A percentile compares a stretch with the other conserved stretches of the same genome.
phyloP scores from a whole-genome alignment of 192 early-diverging fungal species.

The Entomortierella lignicola region DNA sequence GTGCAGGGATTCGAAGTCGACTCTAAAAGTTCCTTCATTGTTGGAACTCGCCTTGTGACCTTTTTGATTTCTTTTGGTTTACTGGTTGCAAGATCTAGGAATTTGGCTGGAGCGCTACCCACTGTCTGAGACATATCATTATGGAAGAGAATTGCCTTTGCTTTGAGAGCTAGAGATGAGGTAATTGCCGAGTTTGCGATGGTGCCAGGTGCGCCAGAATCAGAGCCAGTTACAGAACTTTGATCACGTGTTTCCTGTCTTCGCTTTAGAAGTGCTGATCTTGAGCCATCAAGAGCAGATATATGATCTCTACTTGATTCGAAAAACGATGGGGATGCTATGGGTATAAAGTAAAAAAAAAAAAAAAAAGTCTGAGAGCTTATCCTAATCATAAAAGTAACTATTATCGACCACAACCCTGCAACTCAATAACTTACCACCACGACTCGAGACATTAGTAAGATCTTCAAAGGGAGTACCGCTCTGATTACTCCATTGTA shows the following conservation, averaged over 20 bases:
- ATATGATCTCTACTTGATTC: not conserved
- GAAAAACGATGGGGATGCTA: constrained; percentile 5
- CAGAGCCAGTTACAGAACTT: constrained; percentile 25
- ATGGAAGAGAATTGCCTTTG: constrained; percentile 51
- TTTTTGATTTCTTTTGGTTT: constrained; percentile 34
- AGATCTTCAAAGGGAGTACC: not conserved
- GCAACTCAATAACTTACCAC: constrained; percentile 27
- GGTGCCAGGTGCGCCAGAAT: constrained; percentile 22
- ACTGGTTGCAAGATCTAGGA: constrained; percentile 44
- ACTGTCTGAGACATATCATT: constrained; percentile 27
- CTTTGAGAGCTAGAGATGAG: constrained; percentile 32
- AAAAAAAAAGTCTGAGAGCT: not conserved
- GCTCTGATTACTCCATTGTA: not conserved
- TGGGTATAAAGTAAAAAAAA: not conserved
- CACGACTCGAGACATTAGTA: constrained; percentile 11
- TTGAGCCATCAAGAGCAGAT: constrained; percentile 6
- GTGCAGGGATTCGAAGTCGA: not conserved
- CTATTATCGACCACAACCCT: not conserved
- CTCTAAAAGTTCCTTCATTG: constrained; percentile 47
- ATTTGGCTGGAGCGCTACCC: constrained; percentile 17
- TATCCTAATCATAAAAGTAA: not conserved
- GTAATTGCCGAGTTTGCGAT: constrained; percentile 28
- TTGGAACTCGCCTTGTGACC: constrained; percentile 35
- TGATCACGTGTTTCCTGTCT: constrained; percentile 40
- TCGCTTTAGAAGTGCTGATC: constrained; percentile 14